A percentile compares a stretch with the other conserved stretches of the same genome.
Conservation (phyloP, 176 grass and related monocot genomes). For the Stipa capillata region DNA sequence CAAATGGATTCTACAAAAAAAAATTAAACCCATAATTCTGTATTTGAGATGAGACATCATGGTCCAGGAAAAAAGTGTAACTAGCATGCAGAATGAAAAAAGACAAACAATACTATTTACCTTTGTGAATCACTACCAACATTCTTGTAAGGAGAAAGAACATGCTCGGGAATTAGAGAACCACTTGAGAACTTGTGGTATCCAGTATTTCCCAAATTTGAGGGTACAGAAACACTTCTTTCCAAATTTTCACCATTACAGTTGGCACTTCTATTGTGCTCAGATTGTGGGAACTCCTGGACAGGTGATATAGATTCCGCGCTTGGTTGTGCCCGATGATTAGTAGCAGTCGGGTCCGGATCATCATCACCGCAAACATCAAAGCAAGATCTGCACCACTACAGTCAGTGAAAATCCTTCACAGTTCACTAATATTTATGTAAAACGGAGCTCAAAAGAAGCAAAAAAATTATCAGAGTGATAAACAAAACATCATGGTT, state of each 20-base stretch:
- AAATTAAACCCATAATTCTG: background rate
- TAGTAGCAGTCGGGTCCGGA: slow-evolving; percentile 15
- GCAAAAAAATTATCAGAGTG: background rate
- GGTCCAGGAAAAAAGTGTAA: background rate
- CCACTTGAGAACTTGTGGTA: slow-evolving; percentile 58
- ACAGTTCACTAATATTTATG: slow-evolving; percentile 16
- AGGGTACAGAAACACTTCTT: slow-evolving; percentile 57
- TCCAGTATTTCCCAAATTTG: slow-evolving; percentile 36
- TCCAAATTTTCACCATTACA: slow-evolving; percentile 60
- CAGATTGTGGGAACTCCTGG: slow-evolving; percentile 24
- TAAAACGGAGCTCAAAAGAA: slow-evolving; percentile 8
- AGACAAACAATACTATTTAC: slow-evolving; percentile 16
- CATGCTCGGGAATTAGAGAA: slow-evolving; percentile 73
- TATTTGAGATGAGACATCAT: background rate
- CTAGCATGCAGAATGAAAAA: background rate
- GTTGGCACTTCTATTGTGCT: slow-evolving; percentile 29
- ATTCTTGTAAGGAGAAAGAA: slow-evolving; percentile 67
- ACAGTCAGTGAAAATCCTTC: slow-evolving; percentile 21
- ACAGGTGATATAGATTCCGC: slow-evolving; percentile 29
- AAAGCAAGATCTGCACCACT: slow-evolving; percentile 71
- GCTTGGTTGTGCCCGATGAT: slow-evolving; percentile 30
- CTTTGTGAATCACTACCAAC: slow-evolving; percentile 39
- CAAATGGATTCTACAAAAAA: background rate
- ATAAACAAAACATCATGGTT: background rate
- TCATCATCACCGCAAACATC: slow-evolving; percentile 69